Evolutionary conservation across 495 filamentous ascomycete species (phyloP), one percentile per base, ranked within the genome.

Genomic region (Xylaria telfairii): DNA sequence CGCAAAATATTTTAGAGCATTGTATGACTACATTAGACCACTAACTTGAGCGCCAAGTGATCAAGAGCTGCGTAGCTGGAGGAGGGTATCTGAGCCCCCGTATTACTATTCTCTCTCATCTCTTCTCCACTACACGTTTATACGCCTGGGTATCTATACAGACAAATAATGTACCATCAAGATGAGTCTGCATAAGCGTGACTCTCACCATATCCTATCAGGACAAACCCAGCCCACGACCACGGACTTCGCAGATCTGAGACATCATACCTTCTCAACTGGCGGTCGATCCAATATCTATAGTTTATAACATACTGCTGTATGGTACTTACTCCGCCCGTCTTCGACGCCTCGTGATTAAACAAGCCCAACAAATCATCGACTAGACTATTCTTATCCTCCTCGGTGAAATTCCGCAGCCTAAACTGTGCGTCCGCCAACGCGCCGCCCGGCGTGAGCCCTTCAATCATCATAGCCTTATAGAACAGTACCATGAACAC

Each of bases 401-500:
- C 26, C 32, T 67, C 65, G 32, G 65, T 67, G n/a, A 67, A 67
- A 21, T 57, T 57, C 8, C 65, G 65, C 30, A 67, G 21, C 26
- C 65, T 47, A 26, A 53, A 57, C 26, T 67, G 65, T 21, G 65
- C 65, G 3, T 56, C 47, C 19, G 65, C 65, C 21, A 67, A 44
- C 2, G 65, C 65, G 47, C 65, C 32, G n/a, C 65, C 44, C 12
- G 47, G 65, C 19, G 65, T 54, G 30, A 54, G 47, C 12, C 65
- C 47, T 44, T 53, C 21, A 9, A 54, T 30, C 63, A 66, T 67
- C 65, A 67, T 67, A 1, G 65, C 65, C 21, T 57, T 24, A 10
- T 67, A 67, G 44, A 69, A 61, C 1, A 69, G 28, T 5, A 59
- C 67, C 65, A 68, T 68, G 65, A 68, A 59, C 1, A 68, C 30